These are phyloP conservation scores for Ophiostoma pallidulum DNA, from an alignment of 2,329 filamentous ascomycete species.

Conservation along the genomic window DNA sequence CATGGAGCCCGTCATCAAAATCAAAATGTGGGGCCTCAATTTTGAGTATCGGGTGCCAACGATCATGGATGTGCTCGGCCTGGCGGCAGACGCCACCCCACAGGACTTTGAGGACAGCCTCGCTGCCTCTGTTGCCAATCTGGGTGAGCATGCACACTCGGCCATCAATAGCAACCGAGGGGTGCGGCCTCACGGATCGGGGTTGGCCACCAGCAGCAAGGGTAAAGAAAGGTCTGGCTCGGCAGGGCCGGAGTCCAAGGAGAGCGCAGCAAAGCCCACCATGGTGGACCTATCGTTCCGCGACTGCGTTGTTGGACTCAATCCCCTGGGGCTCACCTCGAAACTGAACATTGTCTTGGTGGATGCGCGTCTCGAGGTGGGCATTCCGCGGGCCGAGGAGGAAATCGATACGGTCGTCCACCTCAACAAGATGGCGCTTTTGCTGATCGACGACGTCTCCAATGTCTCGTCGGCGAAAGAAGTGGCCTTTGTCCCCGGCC, in stretches of 20 bases:
- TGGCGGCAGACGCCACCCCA: constrained; percentile 55
- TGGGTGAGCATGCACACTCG: constrained; percentile 55
- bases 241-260: not conserved
- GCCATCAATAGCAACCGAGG: constrained; percentile 27
- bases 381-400: constrained; percentile 51
- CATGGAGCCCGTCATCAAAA: constrained; percentile 79
- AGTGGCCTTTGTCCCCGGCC: constrained; percentile 29
- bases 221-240: not conserved
- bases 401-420: constrained; percentile 56
- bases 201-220: constrained; percentile 17
- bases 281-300: constrained; percentile 65
- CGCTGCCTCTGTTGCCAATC: constrained; percentile 67
- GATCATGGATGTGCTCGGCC: constrained; percentile 66
- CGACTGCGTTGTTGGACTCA: constrained; percentile 76
- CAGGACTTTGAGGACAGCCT: constrained; percentile 69
- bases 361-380: constrained; percentile 62
- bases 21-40: constrained; percentile 75
- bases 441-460: constrained; percentile 68
- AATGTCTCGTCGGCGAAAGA: constrained; percentile 27
- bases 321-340: constrained; percentile 64
- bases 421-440: constrained; percentile 70
- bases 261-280: constrained; percentile 41
- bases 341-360: constrained; percentile 73
- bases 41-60: constrained; percentile 85
- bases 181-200: constrained; percentile 20